Conservation (phyloP, 148 eudicot genomes). For the Rhododendron ovatum region DNA sequence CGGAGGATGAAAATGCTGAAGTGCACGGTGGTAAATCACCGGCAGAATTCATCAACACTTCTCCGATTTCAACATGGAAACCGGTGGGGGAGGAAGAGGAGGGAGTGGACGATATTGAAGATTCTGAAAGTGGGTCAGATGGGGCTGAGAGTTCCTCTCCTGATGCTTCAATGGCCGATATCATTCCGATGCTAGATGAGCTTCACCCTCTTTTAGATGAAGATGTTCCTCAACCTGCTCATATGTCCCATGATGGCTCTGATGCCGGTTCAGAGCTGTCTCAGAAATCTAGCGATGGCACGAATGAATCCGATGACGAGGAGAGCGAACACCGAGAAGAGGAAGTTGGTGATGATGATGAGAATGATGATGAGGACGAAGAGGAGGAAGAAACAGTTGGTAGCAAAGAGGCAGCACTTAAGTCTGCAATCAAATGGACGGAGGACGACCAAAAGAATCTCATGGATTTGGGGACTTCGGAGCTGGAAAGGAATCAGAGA, state of each 20-base stretch:
- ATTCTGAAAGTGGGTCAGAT: slow-evolving; percentile 33
- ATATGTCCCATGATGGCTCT: slow-evolving; percentile 19
- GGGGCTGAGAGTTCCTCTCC: slow-evolving; percentile 35
- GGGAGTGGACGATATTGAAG: slow-evolving; percentile 13
- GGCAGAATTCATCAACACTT: slow-evolving; percentile 6
- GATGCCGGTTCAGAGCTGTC: slow-evolving; percentile 24
- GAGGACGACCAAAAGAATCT: slow-evolving; percentile 68
- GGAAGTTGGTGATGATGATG: slow-evolving; percentile 27
- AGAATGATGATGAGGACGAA: slow-evolving; percentile 42
- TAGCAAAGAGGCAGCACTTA: slow-evolving; percentile 18
- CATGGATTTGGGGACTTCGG: slow-evolving; percentile 42
- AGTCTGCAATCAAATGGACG: slow-evolving; percentile 53
- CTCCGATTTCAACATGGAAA: slow-evolving; percentile 12
- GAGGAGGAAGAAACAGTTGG: slow-evolving; percentile 29
- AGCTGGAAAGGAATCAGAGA: slow-evolving; percentile 58
- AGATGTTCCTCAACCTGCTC: slow-evolving; percentile 21
- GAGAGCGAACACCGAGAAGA: slow-evolving; percentile 21
- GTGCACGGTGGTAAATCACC: slow-evolving; percentile 8
- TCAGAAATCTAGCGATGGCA: slow-evolving; percentile 20
- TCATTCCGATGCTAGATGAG: slow-evolving; percentile 39
- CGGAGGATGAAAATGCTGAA: slow-evolving; percentile 13
- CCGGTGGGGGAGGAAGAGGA: slow-evolving; percentile 18
- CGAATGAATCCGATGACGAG: slow-evolving; percentile 17
- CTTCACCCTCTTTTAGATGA: slow-evolving; percentile 42
- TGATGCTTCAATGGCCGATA: slow-evolving; percentile 46